A percentile compares a stretch with the other conserved stretches of the same genome.
phyloP scores from a whole-genome alignment of 2,329 filamentous ascomycete species.

The Pseudodiploospora longispora region DNA sequence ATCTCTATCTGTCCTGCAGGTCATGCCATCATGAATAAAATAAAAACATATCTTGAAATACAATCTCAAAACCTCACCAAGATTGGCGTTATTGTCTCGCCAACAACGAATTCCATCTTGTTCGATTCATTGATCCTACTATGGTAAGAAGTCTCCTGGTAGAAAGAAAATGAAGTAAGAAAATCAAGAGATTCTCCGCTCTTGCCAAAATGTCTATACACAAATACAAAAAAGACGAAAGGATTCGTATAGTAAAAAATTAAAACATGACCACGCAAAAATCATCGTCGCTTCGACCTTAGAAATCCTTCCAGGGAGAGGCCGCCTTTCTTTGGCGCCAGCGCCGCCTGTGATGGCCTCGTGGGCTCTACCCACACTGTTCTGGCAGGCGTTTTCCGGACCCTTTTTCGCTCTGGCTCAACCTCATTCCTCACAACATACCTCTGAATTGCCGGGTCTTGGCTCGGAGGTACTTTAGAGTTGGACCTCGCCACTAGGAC shows the following conservation, averaged over 20 bases:
- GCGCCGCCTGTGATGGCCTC: conserved; percentile 8
- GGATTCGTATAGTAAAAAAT: neutral
- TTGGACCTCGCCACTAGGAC: conserved; percentile 23
- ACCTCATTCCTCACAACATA: conserved; percentile 14
- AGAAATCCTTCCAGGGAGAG: conserved; percentile 16
- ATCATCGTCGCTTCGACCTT: conserved; percentile 17
- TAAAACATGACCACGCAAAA: neutral
- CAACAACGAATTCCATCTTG: no score
- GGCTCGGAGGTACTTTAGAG: conserved; percentile 29
- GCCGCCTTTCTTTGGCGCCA: conserved; percentile 5
- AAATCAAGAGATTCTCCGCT: no score
- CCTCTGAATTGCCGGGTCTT: conserved; percentile 26
- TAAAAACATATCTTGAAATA: no score
- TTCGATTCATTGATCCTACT: no score
- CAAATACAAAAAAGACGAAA: neutral
- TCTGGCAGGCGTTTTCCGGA: conserved; percentile 8
- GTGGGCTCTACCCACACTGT: conserved; percentile 14
- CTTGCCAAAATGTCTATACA: no score
- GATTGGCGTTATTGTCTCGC: no score
- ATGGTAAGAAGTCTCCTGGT: no score
- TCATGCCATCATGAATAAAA: neutral
- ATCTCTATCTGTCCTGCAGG: neutral
- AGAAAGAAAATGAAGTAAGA: no score
- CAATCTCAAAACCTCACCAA: no score
- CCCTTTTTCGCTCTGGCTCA: neutral